Evolutionary conservation across 768 basidiomycete species (phyloP).

Genomic region (Russula virescens): DNA sequence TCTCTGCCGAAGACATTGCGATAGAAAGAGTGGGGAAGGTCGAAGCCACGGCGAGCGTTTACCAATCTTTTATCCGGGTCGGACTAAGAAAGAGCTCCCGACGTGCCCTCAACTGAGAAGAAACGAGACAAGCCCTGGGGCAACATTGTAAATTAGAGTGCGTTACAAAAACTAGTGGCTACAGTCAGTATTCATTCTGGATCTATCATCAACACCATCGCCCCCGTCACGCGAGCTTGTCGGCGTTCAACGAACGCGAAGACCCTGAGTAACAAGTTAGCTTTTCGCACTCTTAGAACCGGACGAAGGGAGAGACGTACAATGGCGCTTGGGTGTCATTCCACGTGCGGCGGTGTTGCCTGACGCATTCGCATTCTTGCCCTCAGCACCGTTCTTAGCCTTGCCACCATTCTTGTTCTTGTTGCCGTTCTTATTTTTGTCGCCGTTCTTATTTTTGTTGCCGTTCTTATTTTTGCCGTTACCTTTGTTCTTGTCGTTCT

Average conservation of each 20-base stretch:
- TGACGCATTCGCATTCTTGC: background rate
- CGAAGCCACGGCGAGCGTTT: too few relatives aligned
- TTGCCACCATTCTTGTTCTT: too few relatives aligned
- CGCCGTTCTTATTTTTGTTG: background rate
- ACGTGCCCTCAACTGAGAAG: too few relatives aligned
- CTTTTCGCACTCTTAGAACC: background rate
- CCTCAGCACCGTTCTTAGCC: background rate
- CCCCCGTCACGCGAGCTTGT: background rate
- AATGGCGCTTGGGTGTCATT: background rate
- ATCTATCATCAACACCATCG: background rate
- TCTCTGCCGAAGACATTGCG: background rate
- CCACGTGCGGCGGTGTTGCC: background rate
- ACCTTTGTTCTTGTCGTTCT: background rate
- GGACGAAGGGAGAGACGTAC: background rate
- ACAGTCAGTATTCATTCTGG: background rate
- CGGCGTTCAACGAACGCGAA: background rate
- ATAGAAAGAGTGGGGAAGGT: too few relatives aligned
- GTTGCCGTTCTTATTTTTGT: too few relatives aligned
- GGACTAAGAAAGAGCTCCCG: too few relatives aligned
- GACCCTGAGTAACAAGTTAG: slow-evolving; percentile 1
- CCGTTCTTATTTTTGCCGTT: background rate
- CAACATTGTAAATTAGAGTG: background rate
- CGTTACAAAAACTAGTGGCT: background rate
- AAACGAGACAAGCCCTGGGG: background rate
- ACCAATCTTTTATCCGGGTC: too few relatives aligned